phyloP scores from a whole-genome alignment of 257 asterid species.

The Solanum medicagineum region DNA sequence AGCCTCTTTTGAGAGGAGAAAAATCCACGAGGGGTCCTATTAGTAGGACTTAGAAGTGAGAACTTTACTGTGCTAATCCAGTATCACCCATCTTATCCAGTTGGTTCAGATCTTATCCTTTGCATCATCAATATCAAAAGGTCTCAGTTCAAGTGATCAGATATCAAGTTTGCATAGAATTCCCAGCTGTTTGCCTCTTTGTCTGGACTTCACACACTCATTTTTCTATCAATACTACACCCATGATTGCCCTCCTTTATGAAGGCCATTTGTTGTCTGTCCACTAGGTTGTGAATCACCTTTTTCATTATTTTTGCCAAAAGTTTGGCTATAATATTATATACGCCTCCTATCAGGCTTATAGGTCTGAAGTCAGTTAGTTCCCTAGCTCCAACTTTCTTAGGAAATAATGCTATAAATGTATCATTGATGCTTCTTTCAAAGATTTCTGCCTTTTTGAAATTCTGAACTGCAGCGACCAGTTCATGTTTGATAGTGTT shows the following conservation, averaged over 20 bases:
- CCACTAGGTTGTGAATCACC: not conserved
- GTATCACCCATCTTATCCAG: not conserved
- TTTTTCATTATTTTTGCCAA: not conserved
- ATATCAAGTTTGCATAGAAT: not conserved
- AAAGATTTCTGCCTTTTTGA: not conserved
- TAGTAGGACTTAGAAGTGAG: not conserved
- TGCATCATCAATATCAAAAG: not conserved
- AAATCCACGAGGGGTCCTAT: not conserved
- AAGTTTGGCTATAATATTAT: not conserved
- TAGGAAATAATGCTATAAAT: not conserved
- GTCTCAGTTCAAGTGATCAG: not conserved
- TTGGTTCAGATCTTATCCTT: not conserved
- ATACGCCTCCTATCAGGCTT: not conserved
- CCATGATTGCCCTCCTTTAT: not conserved
- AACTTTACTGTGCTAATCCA: not conserved
- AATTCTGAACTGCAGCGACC: not conserved
- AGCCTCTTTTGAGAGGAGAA: not conserved
- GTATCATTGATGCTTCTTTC: not conserved
- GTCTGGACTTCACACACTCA: not conserved
- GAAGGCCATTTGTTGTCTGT: not conserved
- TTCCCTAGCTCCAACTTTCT: not conserved
- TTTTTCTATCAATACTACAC: not conserved
- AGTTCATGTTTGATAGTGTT: not conserved
- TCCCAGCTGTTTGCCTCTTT: not conserved
- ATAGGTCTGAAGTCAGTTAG: not conserved